These are phyloP conservation scores for Leccinum rimulosum DNA, from an alignment of 768 basidiomycete species.

Conservation along the genomic window DNA sequence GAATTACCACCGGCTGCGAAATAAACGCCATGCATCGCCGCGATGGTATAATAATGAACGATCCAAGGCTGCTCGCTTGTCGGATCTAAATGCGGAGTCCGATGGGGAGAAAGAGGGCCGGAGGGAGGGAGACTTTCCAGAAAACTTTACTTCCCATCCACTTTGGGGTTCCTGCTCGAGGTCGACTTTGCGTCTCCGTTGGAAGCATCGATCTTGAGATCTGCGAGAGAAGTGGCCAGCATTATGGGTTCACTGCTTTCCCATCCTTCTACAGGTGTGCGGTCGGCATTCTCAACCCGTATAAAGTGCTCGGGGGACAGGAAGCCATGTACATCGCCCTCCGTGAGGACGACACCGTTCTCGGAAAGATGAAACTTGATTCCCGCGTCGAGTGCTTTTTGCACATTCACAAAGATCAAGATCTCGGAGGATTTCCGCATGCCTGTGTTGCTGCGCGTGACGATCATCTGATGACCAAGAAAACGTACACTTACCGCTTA, in stretches of 20 bases:
- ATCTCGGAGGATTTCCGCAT: constrained; percentile 79
- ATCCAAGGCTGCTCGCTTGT: not conserved
- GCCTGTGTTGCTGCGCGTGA: constrained; percentile 42
- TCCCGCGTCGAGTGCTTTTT: constrained; percentile 64
- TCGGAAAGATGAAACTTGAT: constrained; percentile 74
- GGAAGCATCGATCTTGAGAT: not conserved
- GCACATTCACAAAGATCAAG: constrained; percentile 78
- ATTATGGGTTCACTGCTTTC: constrained; percentile 4
- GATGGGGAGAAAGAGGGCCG: not conserved
- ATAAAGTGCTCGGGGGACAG: constrained; percentile 64
- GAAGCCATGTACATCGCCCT: constrained; percentile 66
- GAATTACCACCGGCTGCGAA: not conserved
- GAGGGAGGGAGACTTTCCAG: not conserved
- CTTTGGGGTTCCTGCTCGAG: not conserved
- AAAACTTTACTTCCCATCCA: not conserved
- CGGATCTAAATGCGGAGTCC: not conserved
- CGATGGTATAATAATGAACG: not conserved
- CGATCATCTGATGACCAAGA: not conserved
- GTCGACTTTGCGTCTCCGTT: not conserved
- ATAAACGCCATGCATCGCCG: not conserved
- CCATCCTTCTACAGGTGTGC: constrained; percentile 24
- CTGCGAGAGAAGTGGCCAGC: not conserved
- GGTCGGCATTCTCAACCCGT: constrained; percentile 53
- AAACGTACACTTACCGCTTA: constrained; percentile 61
- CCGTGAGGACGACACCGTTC: constrained; percentile 88